Conservation (phyloP, 139 green algal species). For the Picochlorum sp. region DNA sequence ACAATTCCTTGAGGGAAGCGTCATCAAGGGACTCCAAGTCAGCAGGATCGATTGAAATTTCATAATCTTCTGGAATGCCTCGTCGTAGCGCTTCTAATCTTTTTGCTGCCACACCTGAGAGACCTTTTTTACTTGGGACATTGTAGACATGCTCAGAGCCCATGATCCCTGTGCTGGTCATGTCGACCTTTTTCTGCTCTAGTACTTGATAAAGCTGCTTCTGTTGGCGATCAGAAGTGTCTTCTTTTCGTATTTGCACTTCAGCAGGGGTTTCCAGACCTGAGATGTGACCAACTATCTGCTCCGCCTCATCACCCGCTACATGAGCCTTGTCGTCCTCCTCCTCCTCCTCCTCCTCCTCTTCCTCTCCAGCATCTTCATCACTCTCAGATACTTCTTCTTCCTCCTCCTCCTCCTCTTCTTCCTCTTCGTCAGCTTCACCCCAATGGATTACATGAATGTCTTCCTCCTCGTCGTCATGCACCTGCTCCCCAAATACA, state of each 20-base stretch:
- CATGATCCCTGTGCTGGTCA: slow-evolving; percentile 47
- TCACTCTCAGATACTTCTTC: slow-evolving; percentile 44
- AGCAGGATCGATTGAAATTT: slow-evolving; percentile 76
- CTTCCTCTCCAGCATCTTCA: slow-evolving; percentile 26
- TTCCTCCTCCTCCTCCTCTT: slow-evolving; percentile 59
- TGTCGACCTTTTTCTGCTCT: slow-evolving; percentile 61
- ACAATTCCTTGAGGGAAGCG: slow-evolving; percentile 43
- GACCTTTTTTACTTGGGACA: slow-evolving; percentile 45
- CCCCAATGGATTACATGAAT: slow-evolving; percentile 71
- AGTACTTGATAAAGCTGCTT: slow-evolving; percentile 61
- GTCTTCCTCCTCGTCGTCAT: slow-evolving; percentile 22
- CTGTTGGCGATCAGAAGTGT: slow-evolving; percentile 5
- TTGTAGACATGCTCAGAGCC: slow-evolving; percentile 87
- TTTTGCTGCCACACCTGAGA: slow-evolving; percentile 24
- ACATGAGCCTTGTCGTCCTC: slow-evolving; percentile 12
- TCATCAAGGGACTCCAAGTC: slow-evolving; percentile 89
- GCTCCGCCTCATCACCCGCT: slow-evolving; percentile 24
- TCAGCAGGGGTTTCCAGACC: slow-evolving; percentile 79
- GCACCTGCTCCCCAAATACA: slow-evolving; percentile 71
- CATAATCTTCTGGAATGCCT: slow-evolving; percentile 53
- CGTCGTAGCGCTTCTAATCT: slow-evolving; percentile 32
- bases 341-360: slow-evolving; percentile 46
- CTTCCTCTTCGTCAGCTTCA: slow-evolving; percentile 58
- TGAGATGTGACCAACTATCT: slow-evolving; percentile 43
- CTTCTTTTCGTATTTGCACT: slow-evolving; percentile 82